These are phyloP conservation scores for Kalanchoe fedtschenkoi DNA, from an alignment of 164 flowering plant genomes.

Conservation along the genomic window DNA sequence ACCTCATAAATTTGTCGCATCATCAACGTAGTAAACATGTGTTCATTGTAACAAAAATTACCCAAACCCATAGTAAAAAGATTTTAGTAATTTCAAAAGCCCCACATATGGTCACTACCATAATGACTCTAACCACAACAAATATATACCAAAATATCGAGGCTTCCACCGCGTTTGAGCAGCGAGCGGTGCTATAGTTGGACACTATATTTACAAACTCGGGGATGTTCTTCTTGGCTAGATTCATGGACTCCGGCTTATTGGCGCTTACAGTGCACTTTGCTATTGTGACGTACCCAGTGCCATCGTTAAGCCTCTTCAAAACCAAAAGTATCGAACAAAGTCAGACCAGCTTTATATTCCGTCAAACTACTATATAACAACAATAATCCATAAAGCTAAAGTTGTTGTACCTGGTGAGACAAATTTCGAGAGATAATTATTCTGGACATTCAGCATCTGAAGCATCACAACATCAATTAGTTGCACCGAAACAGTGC, in stretches of 20 bases:
- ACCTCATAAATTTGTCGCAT: too few species aligned
- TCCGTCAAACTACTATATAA: too few species aligned
- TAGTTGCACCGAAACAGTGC: conserved; percentile 60
- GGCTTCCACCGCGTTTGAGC: conserved; percentile 24
- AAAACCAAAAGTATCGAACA: conserved; percentile 31
- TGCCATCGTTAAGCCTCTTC: conserved; percentile 51
- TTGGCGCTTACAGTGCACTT: conserved; percentile 28
- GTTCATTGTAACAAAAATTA: too few species aligned
- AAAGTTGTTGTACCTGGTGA: conserved; percentile 45
- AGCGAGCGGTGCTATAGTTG: conserved; percentile 28
- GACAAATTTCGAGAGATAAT: conserved; percentile 75
- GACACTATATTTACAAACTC: conserved; percentile 46
- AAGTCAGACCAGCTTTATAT: background rate
- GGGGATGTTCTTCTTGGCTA: conserved; percentile 33
- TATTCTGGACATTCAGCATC: conserved; percentile 66
- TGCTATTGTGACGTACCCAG: conserved; percentile 37
- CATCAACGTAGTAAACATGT: too few species aligned
- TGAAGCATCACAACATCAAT: conserved; percentile 43
- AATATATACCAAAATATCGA: conserved; percentile 25
- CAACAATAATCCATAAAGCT: background rate
- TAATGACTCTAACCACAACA: conserved; percentile 33
- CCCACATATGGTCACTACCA: conserved; percentile 20
- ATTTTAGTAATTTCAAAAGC: too few species aligned
- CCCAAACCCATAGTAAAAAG: too few species aligned
- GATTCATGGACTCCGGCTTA: conserved; percentile 39